Evolutionary conservation across 2,329 filamentous ascomycete species (phyloP).

Genomic region (Simplicillium aogashimaense): DNA sequence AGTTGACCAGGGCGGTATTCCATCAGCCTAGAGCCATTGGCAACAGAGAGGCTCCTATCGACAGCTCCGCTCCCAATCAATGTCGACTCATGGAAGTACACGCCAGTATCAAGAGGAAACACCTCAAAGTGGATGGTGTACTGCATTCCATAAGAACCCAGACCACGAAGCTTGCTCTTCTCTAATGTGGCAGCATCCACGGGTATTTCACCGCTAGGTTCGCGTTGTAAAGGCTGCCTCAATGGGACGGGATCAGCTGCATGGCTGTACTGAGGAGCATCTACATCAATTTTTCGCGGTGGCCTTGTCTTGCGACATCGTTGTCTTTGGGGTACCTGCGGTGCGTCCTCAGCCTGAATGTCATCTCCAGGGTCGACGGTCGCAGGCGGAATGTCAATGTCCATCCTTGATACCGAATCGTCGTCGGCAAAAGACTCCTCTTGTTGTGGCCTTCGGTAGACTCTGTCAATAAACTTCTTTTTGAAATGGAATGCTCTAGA

Average conservation of each 20-base stretch:
- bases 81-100: slow-evolving; percentile 51
- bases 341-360: slow-evolving; percentile 1
- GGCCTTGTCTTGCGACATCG: slow-evolving; percentile 32
- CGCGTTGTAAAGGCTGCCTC: slow-evolving; percentile 2
- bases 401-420: background rate
- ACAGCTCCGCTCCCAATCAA: slow-evolving; percentile 46
- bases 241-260: slow-evolving; percentile 40
- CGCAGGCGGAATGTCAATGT: background rate
- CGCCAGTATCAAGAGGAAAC: slow-evolving; percentile 44
- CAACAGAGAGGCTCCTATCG: slow-evolving; percentile 22
- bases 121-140: slow-evolving; percentile 55
- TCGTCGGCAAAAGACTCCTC: slow-evolving; percentile 10
- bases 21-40: slow-evolving; percentile 17
- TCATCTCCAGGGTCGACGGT: background rate
- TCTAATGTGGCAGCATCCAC: slow-evolving; percentile 8
- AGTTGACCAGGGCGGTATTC: slow-evolving; percentile 21
- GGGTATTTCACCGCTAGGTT: slow-evolving; percentile 5
- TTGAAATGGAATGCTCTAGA: slow-evolving; percentile 34
- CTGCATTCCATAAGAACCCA: slow-evolving; percentile 50
- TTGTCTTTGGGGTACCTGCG: slow-evolving; percentile 9
- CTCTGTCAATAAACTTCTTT: slow-evolving; percentile 44
- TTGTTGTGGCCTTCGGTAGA: slow-evolving; percentile 34
- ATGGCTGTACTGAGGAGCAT: slow-evolving; percentile 41
- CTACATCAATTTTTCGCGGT: slow-evolving; percentile 36
- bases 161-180: slow-evolving; percentile 30